Percentiles rank a stretch among this genome's conserved stretches.
Conservation (phyloP, 805 yeast genomes). For the Teunomyces aglyptinius region DNA sequence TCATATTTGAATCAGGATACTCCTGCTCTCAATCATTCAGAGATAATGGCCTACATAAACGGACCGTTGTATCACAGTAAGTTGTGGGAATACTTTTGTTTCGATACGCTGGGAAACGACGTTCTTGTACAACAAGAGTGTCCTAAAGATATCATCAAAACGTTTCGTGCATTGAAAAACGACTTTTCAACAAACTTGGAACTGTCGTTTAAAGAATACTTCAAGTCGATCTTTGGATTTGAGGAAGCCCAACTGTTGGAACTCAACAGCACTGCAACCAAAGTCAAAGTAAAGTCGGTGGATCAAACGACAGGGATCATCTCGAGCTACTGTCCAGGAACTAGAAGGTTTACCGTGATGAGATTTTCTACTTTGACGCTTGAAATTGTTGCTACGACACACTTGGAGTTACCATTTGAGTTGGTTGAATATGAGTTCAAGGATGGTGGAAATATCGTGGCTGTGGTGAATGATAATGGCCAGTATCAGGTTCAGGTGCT, state of each 20-base stretch:
- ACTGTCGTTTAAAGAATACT: slow-evolving; percentile 2
- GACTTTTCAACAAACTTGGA: background rate
- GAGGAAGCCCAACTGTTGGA: slow-evolving; percentile 1
- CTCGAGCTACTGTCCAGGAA: background rate
- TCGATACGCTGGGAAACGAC: slow-evolving; percentile 15
- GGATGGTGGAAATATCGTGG: slow-evolving; percentile 6
- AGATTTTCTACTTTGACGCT: background rate
- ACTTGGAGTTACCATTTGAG: background rate
- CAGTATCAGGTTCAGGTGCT: slow-evolving; percentile 3
- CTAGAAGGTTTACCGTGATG: background rate
- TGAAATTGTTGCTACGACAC: background rate
- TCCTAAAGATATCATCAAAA: background rate
- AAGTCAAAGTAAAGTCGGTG: slow-evolving; percentile 6
- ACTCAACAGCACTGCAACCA: background rate
- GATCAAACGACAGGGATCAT: slow-evolving; percentile 2
- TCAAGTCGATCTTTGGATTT: slow-evolving; percentile 7
- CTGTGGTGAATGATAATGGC: slow-evolving; percentile 1
- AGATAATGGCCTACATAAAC: slow-evolving; percentile 25
- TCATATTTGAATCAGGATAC: slow-evolving; percentile 11
- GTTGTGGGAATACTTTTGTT: slow-evolving; percentile 17
- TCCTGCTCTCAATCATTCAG: slow-evolving; percentile 15
- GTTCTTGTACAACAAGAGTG: slow-evolving; percentile 6
- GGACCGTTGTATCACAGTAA: slow-evolving; percentile 18
- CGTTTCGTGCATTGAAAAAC: slow-evolving; percentile 2
- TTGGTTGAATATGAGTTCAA: slow-evolving; percentile 11